phyloP scores from a whole-genome alignment of 306 rosid genomes.

The Cucurbita maxima region DNA sequence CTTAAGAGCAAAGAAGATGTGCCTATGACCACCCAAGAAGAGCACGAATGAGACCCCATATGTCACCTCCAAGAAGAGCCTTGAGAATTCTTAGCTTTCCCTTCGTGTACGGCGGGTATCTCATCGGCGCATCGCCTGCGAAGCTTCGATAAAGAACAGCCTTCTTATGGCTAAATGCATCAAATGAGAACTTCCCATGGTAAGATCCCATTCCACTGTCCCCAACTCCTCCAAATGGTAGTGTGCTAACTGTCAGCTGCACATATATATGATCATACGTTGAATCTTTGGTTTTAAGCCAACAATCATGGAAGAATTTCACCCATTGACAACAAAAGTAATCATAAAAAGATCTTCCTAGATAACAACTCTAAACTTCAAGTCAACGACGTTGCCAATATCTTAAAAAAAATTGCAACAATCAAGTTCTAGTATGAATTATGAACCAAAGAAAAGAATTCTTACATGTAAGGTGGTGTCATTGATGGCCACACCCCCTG shows the following conservation, averaged over 20 bases:
- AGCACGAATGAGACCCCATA: conserved; percentile 45
- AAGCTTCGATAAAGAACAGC: conserved; percentile 80
- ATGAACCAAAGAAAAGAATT: conserved; percentile 7
- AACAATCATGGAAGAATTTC: background rate
- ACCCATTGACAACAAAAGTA: background rate
- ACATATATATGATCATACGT: background rate
- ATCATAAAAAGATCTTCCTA: background rate
- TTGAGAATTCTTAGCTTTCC: conserved; percentile 55
- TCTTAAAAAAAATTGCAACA: too few species aligned
- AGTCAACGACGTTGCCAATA: background rate
- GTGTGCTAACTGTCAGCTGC: conserved; percentile 62
- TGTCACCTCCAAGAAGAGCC: conserved; percentile 65
- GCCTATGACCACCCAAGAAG: conserved; percentile 55
- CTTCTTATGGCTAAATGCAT: conserved; percentile 87
- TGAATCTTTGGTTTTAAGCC: background rate
- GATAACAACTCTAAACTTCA: background rate
- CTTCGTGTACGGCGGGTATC: conserved; percentile 81
- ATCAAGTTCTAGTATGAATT: background rate
- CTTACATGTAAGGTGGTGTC: conserved; percentile 74
- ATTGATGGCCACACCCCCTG: conserved; percentile 81
- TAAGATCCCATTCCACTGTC: conserved; percentile 93
- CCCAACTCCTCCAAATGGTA: conserved; percentile 98
- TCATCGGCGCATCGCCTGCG: conserved; percentile 48
- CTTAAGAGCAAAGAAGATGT: background rate
- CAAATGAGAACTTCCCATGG: conserved; percentile 95